phyloP scores from a whole-genome alignment of 495 filamentous ascomycete species.

The Penicillium cinerascens region DNA sequence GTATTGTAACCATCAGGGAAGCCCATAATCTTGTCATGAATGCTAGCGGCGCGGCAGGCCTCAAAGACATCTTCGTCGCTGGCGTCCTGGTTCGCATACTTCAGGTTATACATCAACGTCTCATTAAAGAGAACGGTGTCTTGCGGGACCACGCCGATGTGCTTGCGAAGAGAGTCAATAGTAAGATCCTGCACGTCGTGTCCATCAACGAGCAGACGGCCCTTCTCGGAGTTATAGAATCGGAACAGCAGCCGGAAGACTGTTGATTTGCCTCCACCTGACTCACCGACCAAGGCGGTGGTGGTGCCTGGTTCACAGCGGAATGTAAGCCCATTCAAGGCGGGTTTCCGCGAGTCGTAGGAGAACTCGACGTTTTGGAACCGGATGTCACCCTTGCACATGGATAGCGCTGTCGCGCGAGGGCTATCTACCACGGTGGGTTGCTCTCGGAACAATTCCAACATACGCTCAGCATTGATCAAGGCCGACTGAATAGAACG shows the following conservation, averaged over 20 bases:
- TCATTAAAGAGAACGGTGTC: slow-evolving; percentile 98
- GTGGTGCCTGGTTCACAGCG: slow-evolving; percentile 83
- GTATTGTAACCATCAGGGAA: slow-evolving; percentile 93
- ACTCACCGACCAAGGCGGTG: slow-evolving; percentile 93
- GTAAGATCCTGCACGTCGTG: slow-evolving; percentile 80
- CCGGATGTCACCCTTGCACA: slow-evolving; percentile 73
- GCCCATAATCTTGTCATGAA: slow-evolving; percentile 90
- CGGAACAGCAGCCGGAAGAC: slow-evolving; percentile 95
- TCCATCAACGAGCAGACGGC: slow-evolving; percentile 78
- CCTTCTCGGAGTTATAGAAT: slow-evolving; percentile 80
- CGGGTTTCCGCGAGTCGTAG: slow-evolving; percentile 85
- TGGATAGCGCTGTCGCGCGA: slow-evolving; percentile 48
- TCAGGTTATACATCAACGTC: slow-evolving; percentile 93
- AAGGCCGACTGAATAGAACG: slow-evolving; percentile 91
- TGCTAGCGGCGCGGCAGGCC: slow-evolving; percentile 88
- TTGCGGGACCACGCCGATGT: slow-evolving; percentile 95
- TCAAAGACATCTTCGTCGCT: slow-evolving; percentile 83
- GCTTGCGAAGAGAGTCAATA: slow-evolving; percentile 85
- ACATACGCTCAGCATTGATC: slow-evolving; percentile 92
- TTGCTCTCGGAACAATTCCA: slow-evolving; percentile 92
- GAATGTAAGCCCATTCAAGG: slow-evolving; percentile 77
- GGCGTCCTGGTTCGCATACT: slow-evolving; percentile 83
- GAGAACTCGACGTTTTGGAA: slow-evolving; percentile 88
- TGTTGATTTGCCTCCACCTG: slow-evolving; percentile 94
- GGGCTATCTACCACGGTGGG: slow-evolving; percentile 81